A percentile compares a stretch with the other conserved stretches of the same genome.
Conservation (phyloP, 2,329 filamentous ascomycete genomes). For the Pseudogymnoascus sp. region DNA sequence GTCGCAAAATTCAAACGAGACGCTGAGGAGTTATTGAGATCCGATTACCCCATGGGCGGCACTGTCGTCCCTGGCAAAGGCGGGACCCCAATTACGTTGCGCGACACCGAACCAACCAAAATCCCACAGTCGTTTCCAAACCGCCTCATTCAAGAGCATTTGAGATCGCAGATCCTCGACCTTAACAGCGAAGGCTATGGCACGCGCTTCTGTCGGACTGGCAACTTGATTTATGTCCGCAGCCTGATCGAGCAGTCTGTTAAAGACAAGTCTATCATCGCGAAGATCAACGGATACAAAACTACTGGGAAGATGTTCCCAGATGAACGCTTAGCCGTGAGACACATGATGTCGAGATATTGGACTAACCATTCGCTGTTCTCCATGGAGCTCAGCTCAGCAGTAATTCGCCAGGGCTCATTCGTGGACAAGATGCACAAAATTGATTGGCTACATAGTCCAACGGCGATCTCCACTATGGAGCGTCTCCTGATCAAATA, state of each 20-base stretch:
- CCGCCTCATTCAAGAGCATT: slow-evolving; percentile 40
- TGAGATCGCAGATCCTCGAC: slow-evolving; percentile 36
- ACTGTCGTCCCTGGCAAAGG: slow-evolving; percentile 49
- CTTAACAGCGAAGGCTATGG: slow-evolving; percentile 20
- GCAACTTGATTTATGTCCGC: slow-evolving; percentile 36
- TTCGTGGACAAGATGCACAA: slow-evolving; percentile 67
- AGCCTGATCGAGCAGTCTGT: slow-evolving; percentile 41
- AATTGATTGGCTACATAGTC: slow-evolving; percentile 72
- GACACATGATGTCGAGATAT: slow-evolving; percentile 63
- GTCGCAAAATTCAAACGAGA: slow-evolving; percentile 55
- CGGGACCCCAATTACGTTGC: slow-evolving; percentile 40
- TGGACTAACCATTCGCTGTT: slow-evolving; percentile 61
- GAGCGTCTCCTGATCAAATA: slow-evolving; percentile 57
- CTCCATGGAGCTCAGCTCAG: slow-evolving; percentile 55
- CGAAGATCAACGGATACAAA: slow-evolving; percentile 32
- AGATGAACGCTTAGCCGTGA: slow-evolving; percentile 38
- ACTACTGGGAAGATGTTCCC: slow-evolving; percentile 13
- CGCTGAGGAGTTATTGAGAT: slow-evolving; percentile 37
- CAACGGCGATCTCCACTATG: slow-evolving; percentile 56
- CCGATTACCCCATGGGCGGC: slow-evolving; percentile 54
- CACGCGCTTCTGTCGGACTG: background rate
- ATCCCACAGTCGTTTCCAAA: slow-evolving; percentile 47
- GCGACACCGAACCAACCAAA: slow-evolving; percentile 15
- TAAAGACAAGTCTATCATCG: slow-evolving; percentile 30
- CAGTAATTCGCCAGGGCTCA: slow-evolving; percentile 56